Percentiles rank a stretch among this genome's conserved stretches.
Conservation (phyloP, 2,329 filamentous ascomycete species). For the Apiospora marii region DNA sequence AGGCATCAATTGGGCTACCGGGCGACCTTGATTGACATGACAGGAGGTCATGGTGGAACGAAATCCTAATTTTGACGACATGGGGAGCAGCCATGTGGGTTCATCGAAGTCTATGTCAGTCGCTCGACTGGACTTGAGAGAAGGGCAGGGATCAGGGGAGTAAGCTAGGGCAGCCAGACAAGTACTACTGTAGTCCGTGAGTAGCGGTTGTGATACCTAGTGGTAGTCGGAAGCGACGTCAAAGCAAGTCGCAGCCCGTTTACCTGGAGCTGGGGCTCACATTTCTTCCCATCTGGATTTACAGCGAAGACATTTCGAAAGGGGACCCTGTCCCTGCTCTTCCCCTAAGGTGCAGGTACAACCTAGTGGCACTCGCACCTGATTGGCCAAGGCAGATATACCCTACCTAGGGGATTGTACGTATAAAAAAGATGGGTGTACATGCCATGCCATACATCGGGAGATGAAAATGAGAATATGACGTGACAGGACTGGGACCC, state of each 20-base stretch:
- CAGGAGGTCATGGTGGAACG: constrained; percentile 24
- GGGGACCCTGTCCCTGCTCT: constrained; percentile 7
- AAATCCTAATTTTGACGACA: constrained; percentile 25
- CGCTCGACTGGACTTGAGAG: constrained; percentile 12
- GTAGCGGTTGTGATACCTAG: constrained; percentile 1
- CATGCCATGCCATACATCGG: not conserved
- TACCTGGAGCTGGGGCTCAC: constrained; percentile 8
- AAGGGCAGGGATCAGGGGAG: constrained; percentile 16
- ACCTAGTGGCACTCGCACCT: not conserved
- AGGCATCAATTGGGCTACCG: constrained; percentile 12
- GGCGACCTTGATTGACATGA: constrained; percentile 23
- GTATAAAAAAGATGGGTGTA: not conserved
- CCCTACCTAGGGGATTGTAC: constrained; percentile 7
- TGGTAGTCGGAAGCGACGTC: constrained; percentile 3
- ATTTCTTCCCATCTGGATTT: not conserved
- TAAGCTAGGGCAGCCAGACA: constrained; percentile 4
- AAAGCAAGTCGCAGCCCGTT: constrained; percentile 14
- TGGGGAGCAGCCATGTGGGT: constrained; percentile 22
- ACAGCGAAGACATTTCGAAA: not conserved
- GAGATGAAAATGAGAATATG: constrained; percentile 4
- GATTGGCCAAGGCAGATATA: constrained; percentile 16
- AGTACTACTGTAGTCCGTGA: not conserved
- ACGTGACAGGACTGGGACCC: not conserved
- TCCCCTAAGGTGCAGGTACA: constrained; percentile 9
- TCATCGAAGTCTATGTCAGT: constrained; percentile 25